A percentile compares a stretch with the other conserved stretches of the same genome.
Evolutionary conservation across 768 basidiomycete genomes (phyloP).

Genomic region (Peribolospora kevripleyi): DNA sequence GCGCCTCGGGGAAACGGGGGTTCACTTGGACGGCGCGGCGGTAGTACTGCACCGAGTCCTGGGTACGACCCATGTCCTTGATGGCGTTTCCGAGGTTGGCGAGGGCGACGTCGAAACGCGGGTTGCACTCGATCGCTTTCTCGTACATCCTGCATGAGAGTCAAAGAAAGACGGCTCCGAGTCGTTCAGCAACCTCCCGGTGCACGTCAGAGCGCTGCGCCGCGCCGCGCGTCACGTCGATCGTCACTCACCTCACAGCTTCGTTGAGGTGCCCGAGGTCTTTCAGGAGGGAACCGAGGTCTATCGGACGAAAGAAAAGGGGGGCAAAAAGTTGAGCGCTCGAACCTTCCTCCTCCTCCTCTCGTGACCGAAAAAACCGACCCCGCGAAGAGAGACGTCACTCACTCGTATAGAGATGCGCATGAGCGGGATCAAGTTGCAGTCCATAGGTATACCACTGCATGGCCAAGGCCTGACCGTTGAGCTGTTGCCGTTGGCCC

Average conservation of each 20-base stretch:
- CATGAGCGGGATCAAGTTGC: constrained; percentile 26
- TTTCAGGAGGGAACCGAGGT: constrained; percentile 28
- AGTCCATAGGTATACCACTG: constrained; percentile 28
- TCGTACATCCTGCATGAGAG: constrained; percentile 20
- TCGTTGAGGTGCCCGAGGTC: constrained; percentile 25
- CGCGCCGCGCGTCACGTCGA: no score
- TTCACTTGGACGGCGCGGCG: constrained; percentile 25
- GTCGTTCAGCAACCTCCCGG: background rate
- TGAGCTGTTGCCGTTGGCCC: constrained; percentile 4
- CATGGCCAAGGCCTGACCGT: constrained; percentile 22
- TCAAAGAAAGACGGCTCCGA: background rate
- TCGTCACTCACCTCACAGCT: constrained; percentile 23
- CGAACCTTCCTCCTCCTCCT: no score
- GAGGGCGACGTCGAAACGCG: constrained; percentile 30
- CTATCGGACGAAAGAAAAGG: no score
- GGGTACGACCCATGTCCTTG: constrained; percentile 26
- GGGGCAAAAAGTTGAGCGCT: no score
- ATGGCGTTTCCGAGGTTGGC: constrained; percentile 31
- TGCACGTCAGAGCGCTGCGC: no score
- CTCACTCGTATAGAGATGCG: constrained; percentile 28
- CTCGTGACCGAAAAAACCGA: no score
- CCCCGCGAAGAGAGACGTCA: no score
- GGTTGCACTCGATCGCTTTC: constrained; percentile 23
- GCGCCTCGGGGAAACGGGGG: constrained; percentile 27
- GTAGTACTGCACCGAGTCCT: constrained; percentile 28